A percentile compares a stretch with the other conserved stretches of the same genome.
Evolutionary conservation across 306 rosid species (phyloP).

Genomic region (Lathyrus sativus): DNA sequence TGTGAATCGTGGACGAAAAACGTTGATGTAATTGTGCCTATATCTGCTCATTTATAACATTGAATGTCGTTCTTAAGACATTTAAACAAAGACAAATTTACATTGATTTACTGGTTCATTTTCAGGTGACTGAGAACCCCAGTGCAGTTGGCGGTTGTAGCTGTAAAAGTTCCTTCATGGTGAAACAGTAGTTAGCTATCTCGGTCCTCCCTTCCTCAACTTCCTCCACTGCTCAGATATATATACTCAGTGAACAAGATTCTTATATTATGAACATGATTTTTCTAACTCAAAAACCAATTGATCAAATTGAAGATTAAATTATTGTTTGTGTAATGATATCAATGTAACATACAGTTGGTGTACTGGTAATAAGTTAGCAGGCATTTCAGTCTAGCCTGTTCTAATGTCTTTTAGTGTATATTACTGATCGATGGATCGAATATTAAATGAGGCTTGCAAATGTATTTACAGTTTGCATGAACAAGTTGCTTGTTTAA

Average conservation of each 20-base stretch:
- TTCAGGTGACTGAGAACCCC: conserved; percentile 85
- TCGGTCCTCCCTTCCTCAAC: conserved; percentile 20
- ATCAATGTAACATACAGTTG: conserved; percentile 27
- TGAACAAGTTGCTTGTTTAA: conserved; percentile 1
- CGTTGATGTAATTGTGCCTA: not conserved
- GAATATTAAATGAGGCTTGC: not conserved
- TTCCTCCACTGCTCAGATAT: conserved; percentile 3
- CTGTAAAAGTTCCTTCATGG: conserved; percentile 93
- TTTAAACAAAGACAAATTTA: not conserved
- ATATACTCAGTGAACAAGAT: conserved; percentile 8
- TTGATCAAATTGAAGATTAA: conserved; percentile 30
- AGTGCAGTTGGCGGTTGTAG: conserved; percentile 98
- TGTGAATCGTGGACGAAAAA: not conserved
- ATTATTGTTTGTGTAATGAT: conserved; percentile 30
- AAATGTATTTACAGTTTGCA: not conserved
- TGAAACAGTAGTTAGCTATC: conserved; percentile 55
- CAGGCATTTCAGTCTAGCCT: conserved; percentile 35
- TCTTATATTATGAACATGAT: conserved; percentile 5
- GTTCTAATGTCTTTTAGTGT: not conserved
- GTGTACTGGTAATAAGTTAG: conserved; percentile 26
- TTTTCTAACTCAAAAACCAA: conserved; percentile 16
- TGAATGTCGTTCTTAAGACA: not conserved
- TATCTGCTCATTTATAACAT: not conserved
- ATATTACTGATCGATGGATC: not conserved
- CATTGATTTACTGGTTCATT: conserved; percentile 35